Conservation (phyloP, 2,329 filamentous ascomycete species). For the Leptosphaerulina australis region DNA sequence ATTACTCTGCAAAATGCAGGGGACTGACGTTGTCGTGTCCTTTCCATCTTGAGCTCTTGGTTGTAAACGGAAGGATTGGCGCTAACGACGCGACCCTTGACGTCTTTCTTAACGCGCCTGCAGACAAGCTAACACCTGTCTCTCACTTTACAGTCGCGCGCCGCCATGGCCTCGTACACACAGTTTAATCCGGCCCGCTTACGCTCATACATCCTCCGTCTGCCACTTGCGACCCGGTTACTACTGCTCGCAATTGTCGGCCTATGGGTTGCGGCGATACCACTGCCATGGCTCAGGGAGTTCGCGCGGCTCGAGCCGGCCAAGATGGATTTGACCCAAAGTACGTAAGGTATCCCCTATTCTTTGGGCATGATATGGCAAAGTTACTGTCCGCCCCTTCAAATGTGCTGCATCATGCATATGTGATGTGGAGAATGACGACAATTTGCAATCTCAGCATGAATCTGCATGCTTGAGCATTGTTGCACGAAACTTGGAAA, state of each 20-base stretch:
- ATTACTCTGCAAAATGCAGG: conserved; percentile 8
- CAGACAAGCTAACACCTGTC: conserved; percentile 4
- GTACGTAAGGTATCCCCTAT: conserved; percentile 59
- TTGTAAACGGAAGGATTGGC: conserved; percentile 24
- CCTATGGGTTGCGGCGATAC: conserved; percentile 72
- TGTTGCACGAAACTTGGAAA: not conserved
- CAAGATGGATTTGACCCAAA: conserved; percentile 71
- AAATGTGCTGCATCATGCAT: not conserved
- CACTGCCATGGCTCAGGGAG: conserved; percentile 72
- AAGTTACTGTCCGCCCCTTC: not conserved
- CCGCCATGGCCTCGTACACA: conserved; percentile 53
- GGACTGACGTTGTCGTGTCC: conserved; percentile 18
- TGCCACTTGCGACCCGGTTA: conserved; percentile 85
- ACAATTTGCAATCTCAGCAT: not conserved
- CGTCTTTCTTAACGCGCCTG: conserved; percentile 24
- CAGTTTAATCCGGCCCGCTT: conserved; percentile 74
- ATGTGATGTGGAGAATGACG: not conserved
- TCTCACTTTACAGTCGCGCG: conserved; percentile 19
- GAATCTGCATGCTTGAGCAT: not conserved
- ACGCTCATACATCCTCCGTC: conserved; percentile 78
- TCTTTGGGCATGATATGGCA: not conserved
- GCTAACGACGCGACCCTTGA: conserved; percentile 13
- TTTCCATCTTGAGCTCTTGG: conserved; percentile 24
- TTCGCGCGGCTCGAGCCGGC: conserved; percentile 82
- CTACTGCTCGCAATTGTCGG: conserved; percentile 69